These are phyloP conservation scores for Kazachstania sp. DNA, from an alignment of 1,139 yeast genomes.

Conservation along the genomic window DNA sequence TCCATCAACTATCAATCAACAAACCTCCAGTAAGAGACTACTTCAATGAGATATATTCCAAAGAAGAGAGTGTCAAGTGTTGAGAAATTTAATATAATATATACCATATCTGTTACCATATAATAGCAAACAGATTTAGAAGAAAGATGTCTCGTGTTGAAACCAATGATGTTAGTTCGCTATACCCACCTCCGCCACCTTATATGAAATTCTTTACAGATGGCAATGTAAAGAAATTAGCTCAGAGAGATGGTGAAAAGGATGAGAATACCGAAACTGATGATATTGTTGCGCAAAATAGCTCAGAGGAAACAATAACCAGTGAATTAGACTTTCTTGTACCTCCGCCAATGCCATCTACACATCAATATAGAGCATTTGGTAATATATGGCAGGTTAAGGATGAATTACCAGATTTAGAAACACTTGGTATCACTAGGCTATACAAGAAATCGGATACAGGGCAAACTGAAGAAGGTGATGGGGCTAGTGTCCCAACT, in stretches of 20 bases:
- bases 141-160: conserved; percentile 20
- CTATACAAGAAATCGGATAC: conserved; percentile 37
- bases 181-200: conserved; percentile 85
- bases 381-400: conserved; percentile 72
- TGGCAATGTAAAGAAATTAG: conserved; percentile 43
- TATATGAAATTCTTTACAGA: conserved; percentile 59
- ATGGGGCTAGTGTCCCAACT: conserved; percentile 12
- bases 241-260: conserved; percentile 10
- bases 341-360: conserved; percentile 60
- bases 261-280: neutral
- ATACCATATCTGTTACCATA: too few relatives aligned
- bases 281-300: neutral
- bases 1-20: too few relatives aligned
- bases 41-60: neutral
- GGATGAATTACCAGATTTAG: conserved; percentile 59
- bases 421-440: conserved; percentile 60
- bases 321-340: conserved; percentile 41
- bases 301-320: neutral
- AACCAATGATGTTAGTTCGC: conserved; percentile 41
- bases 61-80: conserved; percentile 6
- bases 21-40: too few relatives aligned
- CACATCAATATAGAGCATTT: conserved; percentile 62
- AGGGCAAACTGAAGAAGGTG: conserved; percentile 2
- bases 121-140: neutral
- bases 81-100: too few relatives aligned